Conservation (phyloP, 805 yeast genomes). For the Yarrowia sp. region DNA sequence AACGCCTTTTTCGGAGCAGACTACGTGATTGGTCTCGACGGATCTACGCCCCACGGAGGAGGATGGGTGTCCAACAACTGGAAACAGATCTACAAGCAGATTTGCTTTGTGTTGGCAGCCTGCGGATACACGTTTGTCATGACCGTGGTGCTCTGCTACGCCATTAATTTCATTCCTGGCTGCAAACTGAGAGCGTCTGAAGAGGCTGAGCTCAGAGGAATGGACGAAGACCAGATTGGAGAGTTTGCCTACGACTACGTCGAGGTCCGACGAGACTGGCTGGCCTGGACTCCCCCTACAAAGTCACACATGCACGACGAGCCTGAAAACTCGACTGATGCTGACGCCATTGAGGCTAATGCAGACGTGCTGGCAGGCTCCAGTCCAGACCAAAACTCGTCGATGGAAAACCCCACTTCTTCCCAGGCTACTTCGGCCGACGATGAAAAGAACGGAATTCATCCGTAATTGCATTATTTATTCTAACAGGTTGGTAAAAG, state of each 20-base stretch:
- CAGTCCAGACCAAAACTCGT: conserved; percentile 16
- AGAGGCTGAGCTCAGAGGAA: conserved; percentile 81
- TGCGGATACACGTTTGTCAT: conserved; percentile 71
- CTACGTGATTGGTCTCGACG: conserved; percentile 88
- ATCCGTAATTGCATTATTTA: conserved; percentile 25
- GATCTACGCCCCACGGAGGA: conserved; percentile 75
- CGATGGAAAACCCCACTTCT: conserved; percentile 18
- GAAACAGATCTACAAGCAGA: conserved; percentile 85
- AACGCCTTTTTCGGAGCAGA: conserved; percentile 81
- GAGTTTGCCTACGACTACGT: conserved; percentile 99
- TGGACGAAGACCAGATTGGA: conserved; percentile 96
- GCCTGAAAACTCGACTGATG: background rate
- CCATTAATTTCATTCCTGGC: conserved; percentile 75
- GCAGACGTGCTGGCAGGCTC: conserved; percentile 10
- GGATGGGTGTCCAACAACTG: conserved; percentile 92
- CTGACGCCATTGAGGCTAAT: conserved; percentile 13
- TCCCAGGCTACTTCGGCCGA: conserved; percentile 13
- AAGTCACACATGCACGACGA: conserved; percentile 12
- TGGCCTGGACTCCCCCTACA: conserved; percentile 43
- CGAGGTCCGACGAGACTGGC: conserved; percentile 86
- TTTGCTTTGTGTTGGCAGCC: conserved; percentile 75
- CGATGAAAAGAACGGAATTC: conserved; percentile 25
- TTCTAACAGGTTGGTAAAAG: conserved; percentile 24
- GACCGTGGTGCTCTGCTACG: conserved; percentile 71
- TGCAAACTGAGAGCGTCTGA: conserved; percentile 75